A percentile compares a stretch with the other conserved stretches of the same genome.
Evolutionary conservation across 140 eudicot genomes (phyloP).

Genomic region (Cichorium intybus): DNA sequence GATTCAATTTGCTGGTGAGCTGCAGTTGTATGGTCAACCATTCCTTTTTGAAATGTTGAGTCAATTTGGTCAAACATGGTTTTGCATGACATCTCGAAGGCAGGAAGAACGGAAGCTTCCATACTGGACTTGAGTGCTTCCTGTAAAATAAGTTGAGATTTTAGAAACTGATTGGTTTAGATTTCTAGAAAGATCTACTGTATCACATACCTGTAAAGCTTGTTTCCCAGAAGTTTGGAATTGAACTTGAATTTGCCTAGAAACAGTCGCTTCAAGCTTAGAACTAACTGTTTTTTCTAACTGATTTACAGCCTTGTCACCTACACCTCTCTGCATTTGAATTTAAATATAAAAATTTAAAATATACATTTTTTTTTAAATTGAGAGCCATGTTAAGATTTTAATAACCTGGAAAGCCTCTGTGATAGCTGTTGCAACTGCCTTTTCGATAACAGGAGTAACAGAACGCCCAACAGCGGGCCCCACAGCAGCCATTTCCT

Average conservation of each 20-base stretch:
- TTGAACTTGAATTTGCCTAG: constrained; percentile 87
- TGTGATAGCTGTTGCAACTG: constrained; percentile 55
- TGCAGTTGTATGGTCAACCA: constrained; percentile 68
- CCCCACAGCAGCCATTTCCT: constrained; percentile 63
- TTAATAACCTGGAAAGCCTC: constrained; percentile 98
- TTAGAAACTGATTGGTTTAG: too few species aligned
- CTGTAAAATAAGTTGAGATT: constrained; percentile 53
- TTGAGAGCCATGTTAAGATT: constrained; percentile 1
- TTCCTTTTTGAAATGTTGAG: constrained; percentile 86
- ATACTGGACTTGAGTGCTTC: constrained; percentile 72
- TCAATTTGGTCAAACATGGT: constrained; percentile 95
- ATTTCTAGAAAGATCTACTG: too few species aligned
- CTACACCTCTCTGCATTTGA: constrained; percentile 87
- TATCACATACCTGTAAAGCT: constrained; percentile 75
- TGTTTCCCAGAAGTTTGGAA: constrained; percentile 98
- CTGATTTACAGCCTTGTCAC: constrained; percentile 85
- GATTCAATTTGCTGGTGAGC: constrained; percentile 83
- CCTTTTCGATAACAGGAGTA: constrained; percentile 68
- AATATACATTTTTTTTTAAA: neutral
- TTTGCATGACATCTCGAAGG: constrained; percentile 93
- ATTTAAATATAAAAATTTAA: neutral
- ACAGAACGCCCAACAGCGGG: constrained; percentile 71
- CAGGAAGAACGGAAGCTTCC: constrained; percentile 85
- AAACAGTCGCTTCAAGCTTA: constrained; percentile 83
- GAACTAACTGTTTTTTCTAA: constrained; percentile 80